Percentiles rank a stretch among this genome's conserved stretches.
Evolutionary conservation across 768 basidiomycete genomes (phyloP).

Genomic region (Leccinum subgranulosum): DNA sequence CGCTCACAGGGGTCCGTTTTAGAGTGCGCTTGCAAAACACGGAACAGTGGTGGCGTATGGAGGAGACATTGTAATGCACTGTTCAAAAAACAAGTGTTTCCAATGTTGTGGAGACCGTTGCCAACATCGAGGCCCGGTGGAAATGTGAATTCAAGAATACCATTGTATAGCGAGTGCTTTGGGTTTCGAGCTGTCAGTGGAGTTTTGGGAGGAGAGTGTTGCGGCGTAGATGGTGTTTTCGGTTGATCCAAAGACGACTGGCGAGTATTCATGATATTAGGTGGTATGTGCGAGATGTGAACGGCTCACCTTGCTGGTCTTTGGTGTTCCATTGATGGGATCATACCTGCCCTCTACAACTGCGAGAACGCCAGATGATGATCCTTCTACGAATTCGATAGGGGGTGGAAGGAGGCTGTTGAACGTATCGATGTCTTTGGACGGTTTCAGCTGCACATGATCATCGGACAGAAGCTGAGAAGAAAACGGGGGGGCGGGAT

Average conservation of each 20-base stretch:
- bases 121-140: slow-evolving; percentile 48
- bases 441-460: slow-evolving; percentile 55
- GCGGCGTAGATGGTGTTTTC: slow-evolving; percentile 25
- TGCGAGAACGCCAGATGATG: slow-evolving; percentile 71
- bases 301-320: slow-evolving; percentile 46
- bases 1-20: slow-evolving; percentile 57
- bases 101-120: slow-evolving; percentile 74
- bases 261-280: neutral
- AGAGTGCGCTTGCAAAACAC: slow-evolving; percentile 50
- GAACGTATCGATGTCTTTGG: slow-evolving; percentile 71
- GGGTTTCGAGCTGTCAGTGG: slow-evolving; percentile 21
- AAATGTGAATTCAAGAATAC: slow-evolving; percentile 63
- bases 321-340: slow-evolving; percentile 71
- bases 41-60: slow-evolving; percentile 86
- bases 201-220: slow-evolving; percentile 28
- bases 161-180: slow-evolving; percentile 45
- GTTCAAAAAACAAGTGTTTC: slow-evolving; percentile 97
- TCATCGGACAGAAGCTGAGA: slow-evolving; percentile 49
- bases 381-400: slow-evolving; percentile 81
- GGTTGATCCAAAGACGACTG: slow-evolving; percentile 18
- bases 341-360: slow-evolving; percentile 76
- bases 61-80: slow-evolving; percentile 90
- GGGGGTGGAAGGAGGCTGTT: slow-evolving; percentile 77
- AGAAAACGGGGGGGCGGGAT: slow-evolving; percentile 52
- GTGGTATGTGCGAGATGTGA: neutral